Percentiles rank a stretch among this genome's conserved stretches.
Evolutionary conservation across 2,329 filamentous ascomycete genomes (phyloP).

Genomic region (Hortaea werneckii): DNA sequence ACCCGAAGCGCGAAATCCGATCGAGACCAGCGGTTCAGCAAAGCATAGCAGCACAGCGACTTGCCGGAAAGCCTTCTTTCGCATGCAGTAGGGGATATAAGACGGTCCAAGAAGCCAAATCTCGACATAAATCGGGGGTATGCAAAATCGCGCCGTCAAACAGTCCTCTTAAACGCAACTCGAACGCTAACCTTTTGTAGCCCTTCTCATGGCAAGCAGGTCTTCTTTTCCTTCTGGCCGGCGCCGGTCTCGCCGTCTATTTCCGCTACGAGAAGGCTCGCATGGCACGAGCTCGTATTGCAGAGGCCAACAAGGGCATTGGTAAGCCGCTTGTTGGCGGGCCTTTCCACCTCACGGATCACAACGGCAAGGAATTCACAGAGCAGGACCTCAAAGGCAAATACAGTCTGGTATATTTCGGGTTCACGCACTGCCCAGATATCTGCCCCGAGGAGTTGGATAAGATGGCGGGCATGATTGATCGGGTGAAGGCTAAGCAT

Average conservation of each 20-base stretch:
- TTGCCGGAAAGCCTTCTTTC: slow-evolving; percentile 16
- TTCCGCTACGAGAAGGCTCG: slow-evolving; percentile 89
- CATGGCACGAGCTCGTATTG: slow-evolving; percentile 78
- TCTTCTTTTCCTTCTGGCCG: slow-evolving; percentile 70
- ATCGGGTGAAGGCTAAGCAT: slow-evolving; percentile 46
- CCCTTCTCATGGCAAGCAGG: slow-evolving; percentile 93
- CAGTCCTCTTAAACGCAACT: neutral
- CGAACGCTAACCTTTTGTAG: slow-evolving; percentile 31
- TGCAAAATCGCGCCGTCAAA: slow-evolving; percentile 10
- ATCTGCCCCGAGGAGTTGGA: slow-evolving; percentile 98
- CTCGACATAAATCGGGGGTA: slow-evolving; percentile 36
- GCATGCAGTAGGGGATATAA: slow-evolving; percentile 22
- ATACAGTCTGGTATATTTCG: slow-evolving; percentile 88
- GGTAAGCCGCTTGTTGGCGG: slow-evolving; percentile 90
- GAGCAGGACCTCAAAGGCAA: slow-evolving; percentile 76
- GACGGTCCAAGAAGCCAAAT: slow-evolving; percentile 36
- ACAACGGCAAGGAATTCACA: slow-evolving; percentile 68
- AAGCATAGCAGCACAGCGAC: slow-evolving; percentile 1
- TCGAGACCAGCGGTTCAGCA: slow-evolving; percentile 10
- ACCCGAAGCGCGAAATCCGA: slow-evolving; percentile 17
- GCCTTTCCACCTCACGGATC: slow-evolving; percentile 69
- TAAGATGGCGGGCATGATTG: slow-evolving; percentile 96
- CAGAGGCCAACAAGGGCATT: slow-evolving; percentile 85
- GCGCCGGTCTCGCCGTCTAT: slow-evolving; percentile 70
- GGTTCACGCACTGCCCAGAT: slow-evolving; percentile 95